Conservation (phyloP, 257 asterid species). For the Penstemon barbatus region DNA sequence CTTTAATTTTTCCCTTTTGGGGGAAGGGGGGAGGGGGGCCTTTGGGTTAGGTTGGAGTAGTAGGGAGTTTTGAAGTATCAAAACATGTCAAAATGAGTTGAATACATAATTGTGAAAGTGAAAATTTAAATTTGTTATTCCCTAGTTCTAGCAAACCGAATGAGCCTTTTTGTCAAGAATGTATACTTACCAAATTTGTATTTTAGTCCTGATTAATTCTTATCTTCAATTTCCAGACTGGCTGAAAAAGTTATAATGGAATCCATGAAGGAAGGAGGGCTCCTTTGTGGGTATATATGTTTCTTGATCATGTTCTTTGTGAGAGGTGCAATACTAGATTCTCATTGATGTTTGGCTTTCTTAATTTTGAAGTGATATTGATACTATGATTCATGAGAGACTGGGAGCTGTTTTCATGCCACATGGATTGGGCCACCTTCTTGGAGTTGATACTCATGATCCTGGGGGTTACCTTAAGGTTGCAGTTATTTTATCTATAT, state of each 20-base stretch:
- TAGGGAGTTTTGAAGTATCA: background rate
- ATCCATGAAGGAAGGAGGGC: constrained; percentile 66
- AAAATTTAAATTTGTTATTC: background rate
- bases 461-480: constrained; percentile 93
- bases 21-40: background rate
- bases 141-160: constrained; percentile 14
- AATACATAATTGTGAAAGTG: constrained; percentile 4
- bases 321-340: constrained; percentile 10
- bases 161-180: constrained; percentile 14
- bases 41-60: background rate
- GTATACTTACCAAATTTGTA: constrained; percentile 5
- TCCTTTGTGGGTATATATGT: constrained; percentile 68
- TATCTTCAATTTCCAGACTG: constrained; percentile 51
- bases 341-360: constrained; percentile 21
- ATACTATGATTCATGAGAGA: constrained; percentile 71
- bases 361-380: constrained; percentile 59
- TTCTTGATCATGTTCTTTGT: constrained; percentile 23
- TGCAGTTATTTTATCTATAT: constrained; percentile 9
- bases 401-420: constrained; percentile 93
- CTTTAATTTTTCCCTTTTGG: background rate
- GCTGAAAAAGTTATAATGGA: constrained; percentile 73
- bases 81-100: constrained; percentile 6
- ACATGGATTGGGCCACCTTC: constrained; percentile 95
- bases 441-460: constrained; percentile 97
- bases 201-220: constrained; percentile 17